phyloP scores from a whole-genome alignment of 2,329 filamentous ascomycete species.

The Microdochium nivale region DNA sequence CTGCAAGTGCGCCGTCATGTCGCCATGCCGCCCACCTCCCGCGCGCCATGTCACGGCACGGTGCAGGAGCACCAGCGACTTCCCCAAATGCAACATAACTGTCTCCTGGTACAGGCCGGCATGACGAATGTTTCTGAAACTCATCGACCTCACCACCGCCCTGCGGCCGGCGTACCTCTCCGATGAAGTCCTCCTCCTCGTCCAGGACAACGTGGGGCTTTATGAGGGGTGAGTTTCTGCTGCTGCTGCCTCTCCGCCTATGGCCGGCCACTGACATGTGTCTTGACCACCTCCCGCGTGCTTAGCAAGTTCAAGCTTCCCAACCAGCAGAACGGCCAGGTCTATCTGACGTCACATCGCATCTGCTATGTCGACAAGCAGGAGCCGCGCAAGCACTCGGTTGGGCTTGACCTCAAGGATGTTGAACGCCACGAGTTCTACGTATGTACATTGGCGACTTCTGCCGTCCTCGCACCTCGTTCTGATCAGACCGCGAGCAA shows the following conservation, averaged over 20 bases:
- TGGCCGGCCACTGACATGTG: not conserved
- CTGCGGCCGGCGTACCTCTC: slow-evolving; percentile 85
- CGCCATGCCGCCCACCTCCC: not conserved
- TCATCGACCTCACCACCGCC: slow-evolving; percentile 91
- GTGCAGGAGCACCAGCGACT: not conserved
- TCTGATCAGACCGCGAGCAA: too few species aligned
- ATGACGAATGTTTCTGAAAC: slow-evolving; percentile 94
- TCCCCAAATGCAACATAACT: not conserved
- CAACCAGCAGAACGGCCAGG: slow-evolving; percentile 89
- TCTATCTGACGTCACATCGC: slow-evolving; percentile 92
- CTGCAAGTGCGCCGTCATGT: not conserved
- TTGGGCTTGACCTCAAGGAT: slow-evolving; percentile 81
- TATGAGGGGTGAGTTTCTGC: slow-evolving; percentile 76
- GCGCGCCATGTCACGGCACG: not conserved
- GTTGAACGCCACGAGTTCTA: slow-evolving; percentile 89
- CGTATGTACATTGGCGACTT: slow-evolving; percentile 33
- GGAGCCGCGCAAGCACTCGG: slow-evolving; percentile 76
- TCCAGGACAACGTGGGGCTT: slow-evolving; percentile 93
- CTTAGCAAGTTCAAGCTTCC: slow-evolving; percentile 87
- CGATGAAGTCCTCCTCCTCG: slow-evolving; percentile 91
- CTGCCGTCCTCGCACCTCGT: too few species aligned
- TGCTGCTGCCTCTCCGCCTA: not conserved
- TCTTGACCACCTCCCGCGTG: slow-evolving; percentile 4
- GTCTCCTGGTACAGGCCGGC: slow-evolving; percentile 16
- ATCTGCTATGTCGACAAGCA: slow-evolving; percentile 89